Evolutionary conservation across 768 basidiomycete species (phyloP).

Genomic region (Boletus subcaerulescens): DNA sequence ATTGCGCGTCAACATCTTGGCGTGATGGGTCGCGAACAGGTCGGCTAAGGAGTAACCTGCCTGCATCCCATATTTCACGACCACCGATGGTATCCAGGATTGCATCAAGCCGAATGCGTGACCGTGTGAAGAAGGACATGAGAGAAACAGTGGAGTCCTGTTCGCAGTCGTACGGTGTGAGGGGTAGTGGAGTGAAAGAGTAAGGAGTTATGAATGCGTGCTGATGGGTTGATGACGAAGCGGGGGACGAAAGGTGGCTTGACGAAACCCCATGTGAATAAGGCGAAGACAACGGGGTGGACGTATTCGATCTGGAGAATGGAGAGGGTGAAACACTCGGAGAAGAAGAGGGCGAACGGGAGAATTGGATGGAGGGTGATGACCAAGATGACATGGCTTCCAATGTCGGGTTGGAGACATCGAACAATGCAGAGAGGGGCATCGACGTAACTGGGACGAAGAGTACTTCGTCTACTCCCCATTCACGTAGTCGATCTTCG

Average conservation of each 20-base stretch:
- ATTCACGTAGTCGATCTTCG: constrained; percentile 54
- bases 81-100: constrained; percentile 85
- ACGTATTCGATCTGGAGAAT: constrained; percentile 29
- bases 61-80: constrained; percentile 72
- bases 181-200: constrained; percentile 29
- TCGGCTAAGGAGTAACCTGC: constrained; percentile 54
- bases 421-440: constrained; percentile 23
- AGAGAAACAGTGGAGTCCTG: constrained; percentile 24
- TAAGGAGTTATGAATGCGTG: constrained; percentile 28
- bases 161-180: constrained; percentile 28
- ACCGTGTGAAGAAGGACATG: constrained; percentile 25
- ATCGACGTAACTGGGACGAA: constrained; percentile 42
- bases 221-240: constrained; percentile 27
- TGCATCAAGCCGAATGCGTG: constrained; percentile 58
- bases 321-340: constrained; percentile 33
- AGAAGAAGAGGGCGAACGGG: constrained; percentile 29
- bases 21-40: constrained; percentile 28
- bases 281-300: constrained; percentile 33
- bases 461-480: constrained; percentile 78
- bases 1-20: constrained; percentile 44
- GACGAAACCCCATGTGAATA: constrained; percentile 25
- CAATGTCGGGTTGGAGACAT: constrained; percentile 17
- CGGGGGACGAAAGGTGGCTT: constrained; percentile 20
- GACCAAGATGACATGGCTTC: constrained; percentile 22
- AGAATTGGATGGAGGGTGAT: constrained; percentile 24